Percentiles rank a stretch among this genome's conserved stretches.
phyloP scores from a whole-genome alignment of 306 rosid species.

The Casuarina glauca region DNA sequence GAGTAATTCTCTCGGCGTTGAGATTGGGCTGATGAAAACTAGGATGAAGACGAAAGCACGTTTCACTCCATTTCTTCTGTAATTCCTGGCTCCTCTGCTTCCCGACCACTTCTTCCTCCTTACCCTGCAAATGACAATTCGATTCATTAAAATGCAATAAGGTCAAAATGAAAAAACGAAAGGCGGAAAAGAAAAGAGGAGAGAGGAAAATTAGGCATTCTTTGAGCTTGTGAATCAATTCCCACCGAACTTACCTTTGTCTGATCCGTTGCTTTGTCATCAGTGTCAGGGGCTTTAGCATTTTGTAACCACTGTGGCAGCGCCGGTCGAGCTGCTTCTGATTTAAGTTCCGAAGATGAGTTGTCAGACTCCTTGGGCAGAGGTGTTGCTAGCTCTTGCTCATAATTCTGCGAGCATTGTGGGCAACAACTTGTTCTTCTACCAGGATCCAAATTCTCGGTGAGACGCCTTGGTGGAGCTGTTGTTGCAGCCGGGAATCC shows the following conservation, averaged over 20 bases:
- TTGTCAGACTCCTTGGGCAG: slow-evolving; percentile 57
- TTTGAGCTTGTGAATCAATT: background rate
- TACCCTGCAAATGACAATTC: slow-evolving; percentile 39
- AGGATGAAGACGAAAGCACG: slow-evolving; percentile 72
- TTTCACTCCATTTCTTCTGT: slow-evolving; percentile 80
- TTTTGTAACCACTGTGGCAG: slow-evolving; percentile 94
- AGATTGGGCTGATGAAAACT: slow-evolving; percentile 66
- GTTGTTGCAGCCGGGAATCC: slow-evolving; percentile 49
- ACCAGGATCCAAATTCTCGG: slow-evolving; percentile 59
- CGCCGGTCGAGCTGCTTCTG: slow-evolving; percentile 45
- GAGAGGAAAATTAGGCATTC: background rate
- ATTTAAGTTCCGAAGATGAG: slow-evolving; percentile 48
- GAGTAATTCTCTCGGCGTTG: slow-evolving; percentile 52
- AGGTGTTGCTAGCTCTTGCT: slow-evolving; percentile 58
- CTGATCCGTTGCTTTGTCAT: slow-evolving; percentile 49
- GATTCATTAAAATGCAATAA: background rate
- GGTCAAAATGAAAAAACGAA: background rate
- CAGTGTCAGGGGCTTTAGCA: slow-evolving; percentile 52
- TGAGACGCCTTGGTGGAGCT: slow-evolving; percentile 44
- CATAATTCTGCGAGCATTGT: slow-evolving; percentile 56
- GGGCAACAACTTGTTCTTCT: slow-evolving; percentile 59
- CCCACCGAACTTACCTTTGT: slow-evolving; percentile 46
- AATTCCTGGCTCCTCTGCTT: slow-evolving; percentile 67
- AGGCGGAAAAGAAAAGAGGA: background rate
- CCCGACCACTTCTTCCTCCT: slow-evolving; percentile 44